Conservation (phyloP, 371 early-diverging fungal species). For the Mucor piriformis region DNA sequence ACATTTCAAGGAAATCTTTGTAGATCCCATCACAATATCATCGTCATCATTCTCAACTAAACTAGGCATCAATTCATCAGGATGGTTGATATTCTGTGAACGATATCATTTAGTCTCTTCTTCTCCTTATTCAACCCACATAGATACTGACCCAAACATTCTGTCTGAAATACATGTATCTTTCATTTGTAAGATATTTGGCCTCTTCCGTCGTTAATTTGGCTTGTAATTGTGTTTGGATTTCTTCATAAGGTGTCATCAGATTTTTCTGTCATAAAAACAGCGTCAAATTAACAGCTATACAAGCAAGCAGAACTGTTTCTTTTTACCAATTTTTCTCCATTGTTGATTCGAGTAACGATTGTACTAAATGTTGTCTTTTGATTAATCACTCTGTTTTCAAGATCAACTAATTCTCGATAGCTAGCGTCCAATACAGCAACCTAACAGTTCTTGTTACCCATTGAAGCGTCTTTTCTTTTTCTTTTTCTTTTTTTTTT, state of each 20-base stretch:
- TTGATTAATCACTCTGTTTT: constrained; percentile 5
- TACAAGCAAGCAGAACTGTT: too few relatives aligned
- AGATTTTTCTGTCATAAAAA: constrained; percentile 15
- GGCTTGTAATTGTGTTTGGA: neutral
- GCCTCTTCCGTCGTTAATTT: neutral
- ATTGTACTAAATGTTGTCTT: neutral
- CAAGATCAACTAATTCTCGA: constrained; percentile 16
- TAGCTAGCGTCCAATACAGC: constrained; percentile 4
- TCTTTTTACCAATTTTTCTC: constrained; percentile 18
- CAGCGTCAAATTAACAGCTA: neutral
- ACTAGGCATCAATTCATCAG: constrained; percentile 37
- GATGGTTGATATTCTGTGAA: constrained; percentile 39
- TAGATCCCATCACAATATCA: constrained; percentile 40
- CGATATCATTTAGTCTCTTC: too few relatives aligned
- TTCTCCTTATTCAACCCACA: neutral
- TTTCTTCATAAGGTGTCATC: neutral
- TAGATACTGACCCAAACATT: constrained; percentile 24
- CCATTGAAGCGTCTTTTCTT: neutral
- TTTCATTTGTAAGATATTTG: constrained; percentile 6
- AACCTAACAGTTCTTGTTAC: neutral
- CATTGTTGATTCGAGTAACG: neutral
- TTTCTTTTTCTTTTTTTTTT: neutral
- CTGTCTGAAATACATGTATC: constrained; percentile 17
- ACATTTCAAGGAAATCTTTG: constrained; percentile 40
- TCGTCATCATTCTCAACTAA: constrained; percentile 27